Conservation (phyloP, 306 rosid species). For the Cyclanthera cordifolia region DNA sequence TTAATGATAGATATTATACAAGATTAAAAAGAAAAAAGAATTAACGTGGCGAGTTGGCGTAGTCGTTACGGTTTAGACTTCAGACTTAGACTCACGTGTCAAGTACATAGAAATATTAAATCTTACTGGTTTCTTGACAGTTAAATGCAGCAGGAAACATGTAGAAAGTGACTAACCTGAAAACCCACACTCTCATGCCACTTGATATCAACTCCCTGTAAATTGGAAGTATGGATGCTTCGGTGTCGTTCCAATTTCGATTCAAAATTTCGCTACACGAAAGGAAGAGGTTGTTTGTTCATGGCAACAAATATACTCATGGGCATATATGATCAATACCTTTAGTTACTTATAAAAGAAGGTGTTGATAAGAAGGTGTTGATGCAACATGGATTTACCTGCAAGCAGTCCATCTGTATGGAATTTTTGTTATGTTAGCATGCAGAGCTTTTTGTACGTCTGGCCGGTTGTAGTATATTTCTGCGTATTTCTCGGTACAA, state of each 20-base stretch:
- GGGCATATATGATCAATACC: not conserved
- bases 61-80: not conserved
- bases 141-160: not conserved
- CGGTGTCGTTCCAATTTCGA: conserved; percentile 93
- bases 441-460: conserved; percentile 92
- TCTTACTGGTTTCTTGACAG: not conserved
- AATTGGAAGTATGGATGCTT: conserved; percentile 72
- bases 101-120: not conserved
- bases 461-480: conserved; percentile 66
- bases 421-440: conserved; percentile 66
- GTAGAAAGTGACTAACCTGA: conserved; percentile 44
- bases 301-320: not conserved
- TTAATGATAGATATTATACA: not conserved
- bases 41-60: not conserved
- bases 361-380: not conserved
- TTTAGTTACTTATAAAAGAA: not conserved
- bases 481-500: conserved; percentile 89
- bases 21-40: not conserved
- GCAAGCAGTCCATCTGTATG: conserved; percentile 97
- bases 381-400: conserved; percentile 31
- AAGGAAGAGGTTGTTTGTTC: not conserved
- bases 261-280: conserved; percentile 72
- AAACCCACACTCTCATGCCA: conserved; percentile 84
- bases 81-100: not conserved
- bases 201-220: conserved; percentile 70